Evolutionary conservation across 257 asterid species (phyloP).

Genomic region (Solanum arcanum): DNA sequence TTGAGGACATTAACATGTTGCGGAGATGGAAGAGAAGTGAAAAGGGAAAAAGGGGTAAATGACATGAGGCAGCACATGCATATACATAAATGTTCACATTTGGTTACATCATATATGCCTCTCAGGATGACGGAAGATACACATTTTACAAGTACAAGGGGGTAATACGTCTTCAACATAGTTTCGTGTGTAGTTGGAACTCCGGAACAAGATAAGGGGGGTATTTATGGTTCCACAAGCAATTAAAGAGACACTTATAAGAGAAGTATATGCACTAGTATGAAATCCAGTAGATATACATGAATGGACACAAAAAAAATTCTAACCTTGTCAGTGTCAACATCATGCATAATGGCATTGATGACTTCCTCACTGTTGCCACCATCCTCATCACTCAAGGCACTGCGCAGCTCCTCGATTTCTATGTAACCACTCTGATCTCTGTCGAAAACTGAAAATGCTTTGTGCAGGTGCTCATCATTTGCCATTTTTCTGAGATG

Average conservation of each 20-base stretch:
- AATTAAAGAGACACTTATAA: neutral
- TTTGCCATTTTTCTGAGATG: conserved; percentile 51
- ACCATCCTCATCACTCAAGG: conserved; percentile 39
- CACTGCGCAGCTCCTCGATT: conserved; percentile 46
- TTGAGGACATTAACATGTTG: neutral
- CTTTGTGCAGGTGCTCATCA: conserved; percentile 55
- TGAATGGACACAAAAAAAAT: neutral
- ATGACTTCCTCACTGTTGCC: conserved; percentile 41
- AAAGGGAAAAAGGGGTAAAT: neutral
- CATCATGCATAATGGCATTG: conserved; percentile 48
- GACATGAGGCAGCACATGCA: neutral
- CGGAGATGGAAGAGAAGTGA: neutral
- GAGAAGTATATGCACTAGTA: neutral
- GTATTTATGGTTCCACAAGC: neutral
- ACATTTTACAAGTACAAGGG: neutral
- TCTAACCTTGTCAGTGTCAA: conserved; percentile 51
- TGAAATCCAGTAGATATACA: neutral
- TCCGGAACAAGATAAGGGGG: neutral
- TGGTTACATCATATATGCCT: neutral
- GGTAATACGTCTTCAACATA: neutral
- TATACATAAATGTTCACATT: neutral
- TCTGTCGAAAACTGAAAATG: conserved; percentile 44
- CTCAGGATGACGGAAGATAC: neutral
- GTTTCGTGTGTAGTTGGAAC: neutral
- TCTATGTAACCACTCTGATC: conserved; percentile 43